Evolutionary conservation across 1,284 basidiomycete species (phyloP).

Genomic region (Ganoderma boninense): DNA sequence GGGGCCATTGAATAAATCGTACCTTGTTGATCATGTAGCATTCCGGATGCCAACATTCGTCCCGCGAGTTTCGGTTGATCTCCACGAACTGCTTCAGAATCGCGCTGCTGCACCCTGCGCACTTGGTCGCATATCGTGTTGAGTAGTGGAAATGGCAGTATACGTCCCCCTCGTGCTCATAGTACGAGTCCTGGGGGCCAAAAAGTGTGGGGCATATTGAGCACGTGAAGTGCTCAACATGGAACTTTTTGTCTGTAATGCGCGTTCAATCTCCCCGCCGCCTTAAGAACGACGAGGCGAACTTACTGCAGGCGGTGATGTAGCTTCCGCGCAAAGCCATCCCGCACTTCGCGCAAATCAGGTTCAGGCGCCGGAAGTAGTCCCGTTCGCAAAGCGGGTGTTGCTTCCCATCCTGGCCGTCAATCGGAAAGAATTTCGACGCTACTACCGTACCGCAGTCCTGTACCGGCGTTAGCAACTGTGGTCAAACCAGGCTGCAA

Average conservation of each 20-base stretch:
- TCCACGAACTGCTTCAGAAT: conserved; percentile 99
- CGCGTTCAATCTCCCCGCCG: conserved; percentile 31
- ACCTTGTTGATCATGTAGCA: conserved; percentile 99
- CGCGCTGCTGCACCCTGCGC: conserved; percentile 97
- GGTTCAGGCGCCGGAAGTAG: conserved; percentile 95
- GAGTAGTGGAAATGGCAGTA: conserved; percentile 99
- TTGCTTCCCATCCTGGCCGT: conserved; percentile 85
- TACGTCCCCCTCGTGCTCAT: conserved; percentile 96
- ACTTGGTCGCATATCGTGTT: conserved; percentile 97
- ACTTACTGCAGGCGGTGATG: conserved; percentile 98
- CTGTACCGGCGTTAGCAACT: conserved; percentile 51
- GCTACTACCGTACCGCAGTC: conserved; percentile 98
- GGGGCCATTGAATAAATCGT: conserved; percentile 10
- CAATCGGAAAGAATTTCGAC: conserved; percentile 98
- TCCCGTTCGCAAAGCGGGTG: conserved; percentile 97
- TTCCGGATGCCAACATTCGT: conserved; percentile 99
- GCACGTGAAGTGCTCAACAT: conserved; percentile 99
- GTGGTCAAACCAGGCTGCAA: conserved; percentile 19
- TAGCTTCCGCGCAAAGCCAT: conserved; percentile 96
- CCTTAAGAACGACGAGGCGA: conserved; percentile 16
- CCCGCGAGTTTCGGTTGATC: conserved; percentile 97
- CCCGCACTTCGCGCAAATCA: conserved; percentile 97
- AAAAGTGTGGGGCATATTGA: conserved; percentile 96
- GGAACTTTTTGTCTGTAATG: conserved; percentile 92
- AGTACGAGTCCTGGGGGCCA: conserved; percentile 98